Base-by-base conservation (phyloP, 2,329 filamentous ascomycete species). In the Aureobasidium pullulans region DNA sequence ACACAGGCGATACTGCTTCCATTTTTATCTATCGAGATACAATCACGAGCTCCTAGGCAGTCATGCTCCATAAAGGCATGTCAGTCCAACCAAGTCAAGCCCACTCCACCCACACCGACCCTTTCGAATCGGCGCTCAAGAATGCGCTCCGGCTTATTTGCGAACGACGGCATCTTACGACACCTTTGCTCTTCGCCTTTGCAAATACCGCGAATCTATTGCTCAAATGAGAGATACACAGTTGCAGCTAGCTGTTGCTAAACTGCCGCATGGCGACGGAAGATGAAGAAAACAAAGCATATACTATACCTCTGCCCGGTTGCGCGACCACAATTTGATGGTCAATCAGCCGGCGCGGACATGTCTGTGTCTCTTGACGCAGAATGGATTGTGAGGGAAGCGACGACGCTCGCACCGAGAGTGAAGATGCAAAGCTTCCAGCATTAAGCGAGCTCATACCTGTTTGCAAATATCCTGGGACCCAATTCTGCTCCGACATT, bases 131-230 rank as follows among this genome's bases (percentile, higher is more conserved):
- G 81, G 84, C 82, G 84, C 86, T 89, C 83, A 86, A 92, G 85
- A 86, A 87, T 86, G 84, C 84, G 89, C 91, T 96, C 92, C 92
- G 91, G 92, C 92, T 96, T 96, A 96, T 94, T 96, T 87, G 90
- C 87, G 89, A 90, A 90, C 88, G n/a, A 11, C 70, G 56, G 61
- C 48, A 39, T 59, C 57, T 40, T 31, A 39, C 36, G 57, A 53
- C 39, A 39, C 46, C 54, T 63, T 73, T 65, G 73, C 75, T 96
- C 83, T 96, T 80, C 87, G 91, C 90, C 89, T 62, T 60, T 63
- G 65, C 56, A 61, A 61, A 61, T 70, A 70, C 68, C 68, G 68
- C 66, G 63, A 61, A 61, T 56, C 59, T 54, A 57, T 50, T 34
- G 34, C 52, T 44, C 52, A n/a, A 11, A 56, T 13, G 36, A 57